Evolutionary conservation across 2,329 filamentous ascomycete genomes (phyloP).

Genomic region (Paramyrothecium sp.): DNA sequence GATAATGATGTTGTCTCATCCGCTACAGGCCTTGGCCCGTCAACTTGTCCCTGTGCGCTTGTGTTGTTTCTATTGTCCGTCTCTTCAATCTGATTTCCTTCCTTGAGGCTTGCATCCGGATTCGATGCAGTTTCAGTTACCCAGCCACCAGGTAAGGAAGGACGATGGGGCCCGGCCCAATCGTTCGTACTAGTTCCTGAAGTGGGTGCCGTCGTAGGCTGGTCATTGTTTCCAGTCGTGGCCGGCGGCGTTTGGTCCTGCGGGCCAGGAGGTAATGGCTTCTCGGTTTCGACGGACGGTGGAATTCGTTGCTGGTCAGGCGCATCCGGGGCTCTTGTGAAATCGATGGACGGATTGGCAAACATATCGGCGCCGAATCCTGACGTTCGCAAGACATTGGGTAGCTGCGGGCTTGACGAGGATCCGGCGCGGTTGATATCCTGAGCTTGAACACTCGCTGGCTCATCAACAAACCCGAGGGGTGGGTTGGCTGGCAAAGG

Average conservation of each 20-base stretch:
- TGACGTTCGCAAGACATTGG: slow-evolving; percentile 57
- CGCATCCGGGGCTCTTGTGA: slow-evolving; percentile 1
- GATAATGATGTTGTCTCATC: neutral
- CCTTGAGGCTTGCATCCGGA: neutral
- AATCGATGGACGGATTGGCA: slow-evolving; percentile 24
- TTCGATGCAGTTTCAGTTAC: neutral
- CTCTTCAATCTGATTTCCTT: neutral
- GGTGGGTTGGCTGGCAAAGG: slow-evolving; percentile 3
- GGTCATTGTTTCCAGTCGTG: neutral
- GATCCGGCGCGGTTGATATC: slow-evolving; percentile 26
- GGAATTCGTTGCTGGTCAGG: neutral
- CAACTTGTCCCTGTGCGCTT: neutral
- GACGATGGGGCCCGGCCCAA: neutral
- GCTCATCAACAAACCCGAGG: slow-evolving; percentile 5
- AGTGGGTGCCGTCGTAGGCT: neutral
- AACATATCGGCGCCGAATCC: slow-evolving; percentile 61
- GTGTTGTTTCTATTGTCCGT: neutral
- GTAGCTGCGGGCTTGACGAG: slow-evolving; percentile 57
- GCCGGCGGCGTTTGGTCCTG: neutral
- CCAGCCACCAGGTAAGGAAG: neutral
- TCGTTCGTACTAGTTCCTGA: neutral
- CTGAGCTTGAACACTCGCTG: slow-evolving; percentile 8
- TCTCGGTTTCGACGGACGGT: neutral
- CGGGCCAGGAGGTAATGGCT: neutral
- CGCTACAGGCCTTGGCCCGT: neutral